Evolutionary conservation across 106 monocot species (phyloP).

Genomic region (Dioscorea zingiberensis): DNA sequence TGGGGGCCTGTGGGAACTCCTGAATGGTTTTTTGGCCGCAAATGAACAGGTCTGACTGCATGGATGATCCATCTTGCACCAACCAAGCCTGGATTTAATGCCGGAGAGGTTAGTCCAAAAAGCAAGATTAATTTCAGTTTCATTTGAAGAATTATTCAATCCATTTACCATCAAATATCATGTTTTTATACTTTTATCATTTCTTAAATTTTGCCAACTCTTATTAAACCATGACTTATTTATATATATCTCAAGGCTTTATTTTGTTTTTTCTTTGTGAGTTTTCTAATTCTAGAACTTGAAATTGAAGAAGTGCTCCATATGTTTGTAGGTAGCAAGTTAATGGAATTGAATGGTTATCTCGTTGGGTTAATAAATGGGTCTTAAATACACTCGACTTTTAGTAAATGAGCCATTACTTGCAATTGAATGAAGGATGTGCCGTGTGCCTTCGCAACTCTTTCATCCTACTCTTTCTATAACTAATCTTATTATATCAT

Average conservation of each 20-base stretch:
- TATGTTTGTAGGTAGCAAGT: background rate
- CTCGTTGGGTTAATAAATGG: constrained; percentile 8
- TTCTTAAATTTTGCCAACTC: background rate
- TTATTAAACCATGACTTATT: background rate
- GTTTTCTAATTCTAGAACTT: background rate
- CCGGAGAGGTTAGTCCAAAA: too few relatives aligned
- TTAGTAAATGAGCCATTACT: background rate
- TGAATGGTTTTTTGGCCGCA: too few relatives aligned
- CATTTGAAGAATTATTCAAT: too few relatives aligned
- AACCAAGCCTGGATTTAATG: too few relatives aligned
- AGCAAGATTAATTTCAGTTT: too few relatives aligned
- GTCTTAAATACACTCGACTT: background rate
- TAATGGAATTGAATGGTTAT: background rate
- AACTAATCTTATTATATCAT: background rate
- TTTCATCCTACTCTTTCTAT: background rate
- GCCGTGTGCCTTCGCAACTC: constrained; percentile 1
- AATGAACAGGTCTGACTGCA: too few relatives aligned
- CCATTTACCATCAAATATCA: too few relatives aligned
- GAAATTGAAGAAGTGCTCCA: background rate
- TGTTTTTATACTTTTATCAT: too few relatives aligned
- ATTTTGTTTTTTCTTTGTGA: background rate
- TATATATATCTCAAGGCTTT: background rate
- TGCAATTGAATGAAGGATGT: constrained; percentile 6
- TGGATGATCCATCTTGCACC: too few relatives aligned
- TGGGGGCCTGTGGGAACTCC: too few relatives aligned